Base-by-base conservation (phyloP, 352 stramenopile species). In the Nothophytophthora sp. region DNA sequence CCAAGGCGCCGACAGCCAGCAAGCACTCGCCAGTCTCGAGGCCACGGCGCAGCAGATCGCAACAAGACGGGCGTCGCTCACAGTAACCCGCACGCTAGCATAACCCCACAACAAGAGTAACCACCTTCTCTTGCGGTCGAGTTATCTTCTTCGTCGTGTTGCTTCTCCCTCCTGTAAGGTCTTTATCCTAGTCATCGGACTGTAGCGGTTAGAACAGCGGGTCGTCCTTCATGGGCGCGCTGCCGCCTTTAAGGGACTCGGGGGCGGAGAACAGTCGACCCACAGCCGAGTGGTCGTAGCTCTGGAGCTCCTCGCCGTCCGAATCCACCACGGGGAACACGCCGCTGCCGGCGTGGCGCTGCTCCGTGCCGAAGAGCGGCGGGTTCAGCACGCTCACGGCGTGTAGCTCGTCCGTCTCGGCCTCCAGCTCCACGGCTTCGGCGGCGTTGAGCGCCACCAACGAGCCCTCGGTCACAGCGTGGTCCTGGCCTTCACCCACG, bases 371-470 rank as follows among this genome's bases (percentile, higher is more conserved):
- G 20, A 78, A 81, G 29, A 92, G 55, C 38, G 81, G 81, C 37
- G 81, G 81, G 58, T 92, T 92, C 76, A 92, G 85, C 51, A 92
- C 77, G 55, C 81, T 92, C 58, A 92, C 77, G 24, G 73, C 66
- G 38, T 88, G 75, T 33, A 92, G 65, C 43, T 88, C 79, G 39
- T 88, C 80, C 18, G 72, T 66, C 41, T 82, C 50, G 19, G 78
- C 73, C 20, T 73, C 63, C 10, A 92, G 62, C 29, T 84, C 62
- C 0, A 80, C 60, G 23, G 63, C 60, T 29, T 90, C 79, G 1
- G 65, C 54, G 11, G 81, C 81, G 53, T 72, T 88, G 13, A 92
- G 61, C 18, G 81, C 76, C 35, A 92, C 66, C 28, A 86, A 73
- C 19, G 61, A 71, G 6, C 81, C 81, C 39, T 77, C 63, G 8